Evolutionary conservation across 2,329 filamentous ascomycete genomes (phyloP), one percentile per base, ranked within the genome.

Genomic region (Furcasterigmium furcatum): DNA sequence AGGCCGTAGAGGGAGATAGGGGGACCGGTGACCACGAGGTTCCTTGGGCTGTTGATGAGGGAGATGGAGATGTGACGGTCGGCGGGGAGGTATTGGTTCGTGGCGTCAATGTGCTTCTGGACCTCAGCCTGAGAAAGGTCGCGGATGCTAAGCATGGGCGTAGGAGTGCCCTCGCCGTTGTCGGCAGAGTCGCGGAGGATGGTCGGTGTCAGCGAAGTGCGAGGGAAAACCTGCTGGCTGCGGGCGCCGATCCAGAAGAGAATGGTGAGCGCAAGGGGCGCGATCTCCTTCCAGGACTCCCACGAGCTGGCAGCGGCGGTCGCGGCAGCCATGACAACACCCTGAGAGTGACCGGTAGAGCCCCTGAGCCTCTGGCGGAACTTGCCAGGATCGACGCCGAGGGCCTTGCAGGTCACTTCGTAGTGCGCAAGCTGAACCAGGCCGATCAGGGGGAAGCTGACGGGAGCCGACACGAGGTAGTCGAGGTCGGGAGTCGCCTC

Each of bases 201-300:
- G 38, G 83, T 88, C 1, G 94, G 95, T 4, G 91, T 90, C 58
- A 99, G 79, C 27, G 94, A 97, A 4, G 94, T 99, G 56, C 88
- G 84, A 32, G 94, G 95, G 70, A 96, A 99, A 3, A 91, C 91
- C 68, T 99, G 94, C 68, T 99, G 94, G 67, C 92, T 96, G 60
- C 94, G 87, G 50, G 92, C 85, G 63, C 95, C 94, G 55, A 99
- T 96, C 94, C 94, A 99, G 77, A 99, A 99, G 24, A 99, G 85
- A 60, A 96, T 89, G 24, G 88, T 94, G 52, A 99, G 74, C 3
- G 92, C 88, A 55, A 89, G 84, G 58, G 79, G 85, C 45, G 90
- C 81, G 45, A 89, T 82, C 59, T 88, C 84, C 54, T 87, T 82
- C 65, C 94, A 99, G 1, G 88, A 88, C 52, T 96, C 91, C 94